A percentile compares a stretch with the other conserved stretches of the same genome.
phyloP scores from a whole-genome alignment of 2,329 filamentous ascomycete genomes.

The Raffaelea ambrosiae region DNA sequence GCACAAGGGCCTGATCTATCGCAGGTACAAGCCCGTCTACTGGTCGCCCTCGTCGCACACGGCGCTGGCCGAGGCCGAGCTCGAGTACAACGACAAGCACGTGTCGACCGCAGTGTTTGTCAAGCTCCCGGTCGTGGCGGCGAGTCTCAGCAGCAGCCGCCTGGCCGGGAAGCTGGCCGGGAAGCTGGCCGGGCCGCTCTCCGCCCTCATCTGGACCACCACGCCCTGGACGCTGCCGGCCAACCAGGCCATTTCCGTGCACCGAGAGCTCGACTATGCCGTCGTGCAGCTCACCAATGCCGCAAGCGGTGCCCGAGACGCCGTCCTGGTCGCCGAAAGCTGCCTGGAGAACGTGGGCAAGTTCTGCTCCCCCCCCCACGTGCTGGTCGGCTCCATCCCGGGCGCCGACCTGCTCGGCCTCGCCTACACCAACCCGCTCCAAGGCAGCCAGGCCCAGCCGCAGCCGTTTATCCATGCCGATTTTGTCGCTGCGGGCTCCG shows the following conservation, averaged over 20 bases:
- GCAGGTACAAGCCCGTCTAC: conserved; percentile 74
- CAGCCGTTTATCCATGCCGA: conserved; percentile 74
- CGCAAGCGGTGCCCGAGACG: conserved; percentile 58
- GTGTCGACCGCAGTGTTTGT: conserved; percentile 68
- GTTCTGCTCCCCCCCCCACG: conserved; percentile 15
- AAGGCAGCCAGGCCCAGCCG: conserved; percentile 41
- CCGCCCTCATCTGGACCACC: conserved; percentile 95
- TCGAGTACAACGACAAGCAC: conserved; percentile 74
- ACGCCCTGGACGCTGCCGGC: conserved; percentile 96
- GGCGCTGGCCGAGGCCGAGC: conserved; percentile 73
- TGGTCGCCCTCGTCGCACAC: conserved; percentile 76
- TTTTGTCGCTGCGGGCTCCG: conserved; percentile 85
- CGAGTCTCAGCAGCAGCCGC: neutral
- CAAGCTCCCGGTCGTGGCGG: conserved; percentile 59
- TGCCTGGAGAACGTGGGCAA: conserved; percentile 43
- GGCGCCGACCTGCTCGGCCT: conserved; percentile 59
- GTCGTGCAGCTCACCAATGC: conserved; percentile 47
- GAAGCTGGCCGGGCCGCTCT: conserved; percentile 34
- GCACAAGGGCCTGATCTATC: conserved; percentile 63
- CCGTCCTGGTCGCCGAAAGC: conserved; percentile 64
- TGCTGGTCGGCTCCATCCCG: conserved; percentile 32
- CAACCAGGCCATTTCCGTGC: conserved; percentile 81
- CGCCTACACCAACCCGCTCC: conserved; percentile 63
- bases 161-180: neutral
- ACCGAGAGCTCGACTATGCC: conserved; percentile 64